Evolutionary conservation across 2,329 filamentous ascomycete species (phyloP), one percentile per base, ranked within the genome.

Genomic region (Fusarium nanum): DNA sequence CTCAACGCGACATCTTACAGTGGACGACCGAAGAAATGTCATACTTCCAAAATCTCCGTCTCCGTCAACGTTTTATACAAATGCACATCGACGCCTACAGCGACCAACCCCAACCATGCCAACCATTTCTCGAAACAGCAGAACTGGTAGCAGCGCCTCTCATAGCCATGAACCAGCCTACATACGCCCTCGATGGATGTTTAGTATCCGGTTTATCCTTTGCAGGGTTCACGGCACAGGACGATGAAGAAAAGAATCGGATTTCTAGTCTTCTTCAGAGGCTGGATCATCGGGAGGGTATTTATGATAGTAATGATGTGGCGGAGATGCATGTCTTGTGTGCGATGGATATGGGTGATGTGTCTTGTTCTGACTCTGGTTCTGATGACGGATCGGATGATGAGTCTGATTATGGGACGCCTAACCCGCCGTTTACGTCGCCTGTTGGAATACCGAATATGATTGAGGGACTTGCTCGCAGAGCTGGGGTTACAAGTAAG

Each of bases 221-320:
- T 11, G 50, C 63, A 1, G 61, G 28, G 2, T 34, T 58, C 7
- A n/a, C 45, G 2, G n/a, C 27, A 28, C 27, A 28, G 2, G 27
- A 28, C 11, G 27, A 28, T 12, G 27, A 28, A 28, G 27, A 28
- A 28, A 5, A 5, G 27, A 28, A 10, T 6, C 22, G 13, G 2
- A 16, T 16, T 11, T 13, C 34, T 2, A 4, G 45, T 10, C 10
- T 64, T 1, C 61, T 64, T 2, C 11, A 7, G 3, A 30, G 28
- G 1, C 1, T 64, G 3, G 20, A 64, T 9, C 61, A 64, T 45
- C 37, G 60, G 3, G 50, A 64, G n/a, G 61, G 61, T 6, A 66
- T 49, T 2, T 60, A 47, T 1, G 63, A 61, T 11, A 60, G 63
- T 20, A 66, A 60, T n/a, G 61, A 66, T 14, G 47, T 66, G 13